Base-by-base conservation (phyloP, 2,329 filamentous ascomycete genomes). In the Ascochyta fabae region DNA sequence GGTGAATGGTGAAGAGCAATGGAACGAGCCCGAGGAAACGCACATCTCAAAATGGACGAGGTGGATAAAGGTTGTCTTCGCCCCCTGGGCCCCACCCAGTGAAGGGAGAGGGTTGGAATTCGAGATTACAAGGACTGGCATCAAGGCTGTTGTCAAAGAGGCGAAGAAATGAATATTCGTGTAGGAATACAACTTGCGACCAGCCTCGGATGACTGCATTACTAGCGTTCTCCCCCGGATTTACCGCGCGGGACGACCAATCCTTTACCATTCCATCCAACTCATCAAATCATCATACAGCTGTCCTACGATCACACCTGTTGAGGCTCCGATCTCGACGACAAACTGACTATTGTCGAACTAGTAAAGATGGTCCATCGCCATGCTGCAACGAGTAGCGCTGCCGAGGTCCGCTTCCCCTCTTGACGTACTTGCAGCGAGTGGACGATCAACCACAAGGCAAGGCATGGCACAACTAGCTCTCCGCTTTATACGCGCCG, bases 51-150 rank as follows among this genome's bases (percentile, higher is more conserved):
- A 79, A 31, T 92, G 90, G 86, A 83, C 84, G 60, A 81, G 94
- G 55, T 91, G 86, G 80, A 87, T 96, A 82, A 96, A 93, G 75
- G 85, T 98, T 8, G 94, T 96, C 1, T 98, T 96, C 79, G 89
- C 92, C 44, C 85, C 90, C 1, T 95, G 96, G 84, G 84, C 84
- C 4, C 76, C 79, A 2, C 82, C 58, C 79, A 84, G 15, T 72
- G 81, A 48, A 78, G 81, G 10, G 60, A 82, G 48, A 68, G 85
- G 84, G 13, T 80, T 88, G 4, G 88, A 91, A 68, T 96, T 92
- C 74, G 88, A 92, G 73, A 88, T 97, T 53, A 23, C 60, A 19
- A 63, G 59, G 45, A 67, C 59, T 27, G 73, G 73, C 0, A 58
- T 75, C 13, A 55, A 58, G 9, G 62, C 67, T 53, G 59, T 72